Conservation (phyloP, 2,329 filamentous ascomycete genomes). For the Talaromyces rugulosus region DNA sequence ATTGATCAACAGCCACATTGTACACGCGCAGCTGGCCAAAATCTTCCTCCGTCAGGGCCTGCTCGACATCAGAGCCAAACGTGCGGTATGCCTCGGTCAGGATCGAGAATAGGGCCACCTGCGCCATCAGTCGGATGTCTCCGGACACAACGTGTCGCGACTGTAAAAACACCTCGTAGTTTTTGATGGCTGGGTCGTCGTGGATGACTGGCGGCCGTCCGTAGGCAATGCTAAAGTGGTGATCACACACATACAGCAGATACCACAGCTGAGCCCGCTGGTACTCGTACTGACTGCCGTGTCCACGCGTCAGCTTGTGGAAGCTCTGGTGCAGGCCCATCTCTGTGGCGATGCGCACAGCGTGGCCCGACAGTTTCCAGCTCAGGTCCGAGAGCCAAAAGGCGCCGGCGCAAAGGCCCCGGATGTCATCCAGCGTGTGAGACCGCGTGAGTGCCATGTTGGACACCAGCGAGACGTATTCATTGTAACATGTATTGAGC, state of each 20-base stretch:
- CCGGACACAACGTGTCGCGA: conserved; percentile 49
- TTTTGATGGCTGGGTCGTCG: conserved; percentile 55
- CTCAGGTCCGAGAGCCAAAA: conserved; percentile 58
- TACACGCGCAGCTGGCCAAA: conserved; percentile 46
- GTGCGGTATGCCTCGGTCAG: conserved; percentile 53
- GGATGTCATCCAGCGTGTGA: conserved; percentile 52
- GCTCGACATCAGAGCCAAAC: conserved; percentile 54
- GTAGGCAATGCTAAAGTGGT: conserved; percentile 61
- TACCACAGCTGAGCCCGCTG: conserved; percentile 60
- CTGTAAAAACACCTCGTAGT: conserved; percentile 55
- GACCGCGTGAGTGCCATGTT: conserved; percentile 56
- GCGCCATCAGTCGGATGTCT: conserved; percentile 55
- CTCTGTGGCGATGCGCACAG: conserved; percentile 56
- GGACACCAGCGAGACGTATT: conserved; percentile 55
- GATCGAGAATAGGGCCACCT: conserved; percentile 57
- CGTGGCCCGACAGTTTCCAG: conserved; percentile 59
- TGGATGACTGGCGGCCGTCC: conserved; percentile 56
- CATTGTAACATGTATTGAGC: conserved; percentile 53
- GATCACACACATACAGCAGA: conserved; percentile 61
- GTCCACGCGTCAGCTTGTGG: conserved; percentile 46
- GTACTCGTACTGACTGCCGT: conserved; percentile 48
- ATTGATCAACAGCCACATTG: conserved; percentile 49
- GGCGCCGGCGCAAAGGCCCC: conserved; percentile 52
- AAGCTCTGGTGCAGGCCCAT: conserved; percentile 54
- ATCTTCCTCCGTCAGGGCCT: conserved; percentile 49